Evolutionary conservation across 495 filamentous ascomycete species (phyloP), one percentile per base, ranked within the genome.

Genomic region (Lepidopterella palustris): DNA sequence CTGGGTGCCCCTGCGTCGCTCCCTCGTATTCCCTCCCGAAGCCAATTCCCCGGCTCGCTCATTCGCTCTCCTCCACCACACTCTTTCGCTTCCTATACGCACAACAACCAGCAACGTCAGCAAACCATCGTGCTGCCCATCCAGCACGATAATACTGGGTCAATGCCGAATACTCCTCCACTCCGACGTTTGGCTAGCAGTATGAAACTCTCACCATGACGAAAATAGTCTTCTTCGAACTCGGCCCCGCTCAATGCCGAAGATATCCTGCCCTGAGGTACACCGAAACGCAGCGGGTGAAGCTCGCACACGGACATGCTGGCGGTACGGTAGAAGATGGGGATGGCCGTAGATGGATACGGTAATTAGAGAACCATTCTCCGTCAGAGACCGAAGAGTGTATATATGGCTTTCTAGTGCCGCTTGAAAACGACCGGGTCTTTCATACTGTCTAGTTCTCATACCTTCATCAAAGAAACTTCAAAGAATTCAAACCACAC

Each of bases 191-290:
- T 42, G 18, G 35, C 35, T 42, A 10, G 2, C 35, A 18, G 35
- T 42, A 42, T 42, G 35, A 42, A 42, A 10, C 35, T 10, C 18
- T 42, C 35, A 18, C 35, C 35, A 13, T 42, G 35, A 42, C 35
- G 35, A 42, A 42, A 42, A 42, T 42, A 42, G 35, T 18, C 35
- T 18, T 15, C 35, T 42, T 15, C 26, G 24, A 15, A 24, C 47
- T 25, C 47, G 47, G 47, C 47, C 47, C 47, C 47, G 47, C 47
- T 24, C 47, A 50, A 49, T 25, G 47, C 47, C 47, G 47, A 50
- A 24, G 25, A 5, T 24, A 3, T 25, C 6, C 24, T 6, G 8
- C 47, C 21, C 47, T 24, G 47, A 21, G 45, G 11, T n/a, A 27
- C 47, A 25, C 21, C 47, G 15, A 49, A 24, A 15, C 18, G 25